phyloP scores from a whole-genome alignment of 2,329 filamentous ascomycete genomes.

The Scortechinia acanthostroma region DNA sequence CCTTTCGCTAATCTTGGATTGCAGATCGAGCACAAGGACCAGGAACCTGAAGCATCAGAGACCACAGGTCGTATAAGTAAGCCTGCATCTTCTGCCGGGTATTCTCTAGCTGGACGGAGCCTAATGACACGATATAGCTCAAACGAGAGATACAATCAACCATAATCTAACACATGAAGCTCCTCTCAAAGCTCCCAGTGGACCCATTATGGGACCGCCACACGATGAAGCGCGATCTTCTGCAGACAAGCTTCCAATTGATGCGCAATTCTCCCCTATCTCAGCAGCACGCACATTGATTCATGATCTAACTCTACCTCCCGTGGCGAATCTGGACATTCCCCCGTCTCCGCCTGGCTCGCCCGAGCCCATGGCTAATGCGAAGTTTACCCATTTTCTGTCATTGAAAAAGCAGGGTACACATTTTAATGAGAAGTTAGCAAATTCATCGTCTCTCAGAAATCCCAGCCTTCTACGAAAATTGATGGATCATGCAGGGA shows the following conservation, averaged over 20 bases:
- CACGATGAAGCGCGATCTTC: background rate
- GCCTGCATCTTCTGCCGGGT: too few relatives aligned
- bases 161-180: too few relatives aligned
- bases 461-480: slow-evolving; percentile 50
- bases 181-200: background rate
- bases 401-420: slow-evolving; percentile 51
- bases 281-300: background rate
- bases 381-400: slow-evolving; percentile 53
- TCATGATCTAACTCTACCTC: background rate
- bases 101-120: too few relatives aligned
- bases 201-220: background rate
- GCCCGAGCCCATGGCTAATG: slow-evolving; percentile 21
- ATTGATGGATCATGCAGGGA: slow-evolving; percentile 47
- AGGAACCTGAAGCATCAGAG: background rate
- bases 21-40: background rate
- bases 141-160: too few relatives aligned
- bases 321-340: background rate
- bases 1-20: too few relatives aligned
- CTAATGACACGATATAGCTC: too few relatives aligned
- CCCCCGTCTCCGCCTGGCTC: background rate
- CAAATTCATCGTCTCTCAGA: slow-evolving; percentile 43
- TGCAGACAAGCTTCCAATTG: background rate
- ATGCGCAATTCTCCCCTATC: background rate
- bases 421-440: slow-evolving; percentile 57
- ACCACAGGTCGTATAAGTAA: background rate